phyloP scores from a whole-genome alignment of 1,139 yeast species.

The Kodamaea sp. region DNA sequence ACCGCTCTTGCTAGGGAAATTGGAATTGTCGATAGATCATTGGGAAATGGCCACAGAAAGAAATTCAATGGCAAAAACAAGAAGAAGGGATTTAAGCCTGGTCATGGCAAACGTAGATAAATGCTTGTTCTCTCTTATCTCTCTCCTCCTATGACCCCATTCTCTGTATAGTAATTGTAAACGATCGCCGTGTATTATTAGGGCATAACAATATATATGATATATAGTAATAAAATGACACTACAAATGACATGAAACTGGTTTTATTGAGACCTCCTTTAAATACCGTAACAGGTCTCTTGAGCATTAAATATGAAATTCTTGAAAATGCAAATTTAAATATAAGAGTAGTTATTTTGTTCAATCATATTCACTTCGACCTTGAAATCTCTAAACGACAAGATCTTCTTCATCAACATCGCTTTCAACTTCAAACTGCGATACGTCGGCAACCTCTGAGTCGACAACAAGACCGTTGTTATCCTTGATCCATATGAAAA shows the following conservation, averaged over 20 bases:
- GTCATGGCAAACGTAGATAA: slow-evolving; percentile 8
- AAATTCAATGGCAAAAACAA: slow-evolving; percentile 10
- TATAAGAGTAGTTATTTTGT: too few relatives aligned
- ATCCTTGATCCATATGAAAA: slow-evolving; percentile 34
- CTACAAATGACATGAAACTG: neutral
- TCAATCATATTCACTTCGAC: slow-evolving; percentile 1
- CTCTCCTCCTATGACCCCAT: too few relatives aligned
- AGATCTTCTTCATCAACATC: slow-evolving; percentile 14
- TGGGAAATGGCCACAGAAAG: slow-evolving; percentile 15
- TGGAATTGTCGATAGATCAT: slow-evolving; percentile 46
- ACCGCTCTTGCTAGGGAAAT: slow-evolving; percentile 66
- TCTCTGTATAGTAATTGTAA: too few relatives aligned
- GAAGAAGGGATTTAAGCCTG: slow-evolving; percentile 10
- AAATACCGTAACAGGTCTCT: too few relatives aligned
- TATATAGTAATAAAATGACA: neutral
- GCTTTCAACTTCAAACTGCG: slow-evolving; percentile 21
- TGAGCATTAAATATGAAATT: too few relatives aligned
- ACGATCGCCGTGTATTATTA: too few relatives aligned
- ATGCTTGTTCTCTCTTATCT: neutral
- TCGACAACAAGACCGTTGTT: slow-evolving; percentile 33
- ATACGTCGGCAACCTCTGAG: slow-evolving; percentile 16
- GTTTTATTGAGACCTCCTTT: neutral
- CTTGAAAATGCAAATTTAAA: too few relatives aligned
- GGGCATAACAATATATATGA: slow-evolving; percentile 1
- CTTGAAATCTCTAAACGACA: slow-evolving; percentile 1